These are phyloP conservation scores for Misopates orontium DNA, from an alignment of 257 asterid species.

Conservation along the genomic window DNA sequence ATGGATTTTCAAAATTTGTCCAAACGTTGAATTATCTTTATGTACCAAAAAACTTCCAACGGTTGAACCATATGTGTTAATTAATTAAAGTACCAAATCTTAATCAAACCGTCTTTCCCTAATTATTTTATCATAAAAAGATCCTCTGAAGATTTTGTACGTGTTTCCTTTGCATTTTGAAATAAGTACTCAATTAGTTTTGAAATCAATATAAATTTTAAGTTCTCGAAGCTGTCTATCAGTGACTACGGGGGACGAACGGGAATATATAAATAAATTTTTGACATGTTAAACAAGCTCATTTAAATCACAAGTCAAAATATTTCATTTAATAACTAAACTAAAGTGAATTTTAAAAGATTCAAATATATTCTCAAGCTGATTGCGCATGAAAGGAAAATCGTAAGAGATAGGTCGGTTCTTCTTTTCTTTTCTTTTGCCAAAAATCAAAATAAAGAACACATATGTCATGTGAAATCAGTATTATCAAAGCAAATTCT, in stretches of 20 bases:
- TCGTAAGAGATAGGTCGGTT: background rate
- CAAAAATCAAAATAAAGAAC: too few relatives aligned
- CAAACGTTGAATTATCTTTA: constrained; percentile 22
- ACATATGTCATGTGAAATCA: constrained; percentile 13
- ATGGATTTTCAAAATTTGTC: constrained; percentile 19
- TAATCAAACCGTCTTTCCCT: background rate
- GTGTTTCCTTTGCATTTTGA: constrained; percentile 35
- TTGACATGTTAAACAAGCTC: background rate
- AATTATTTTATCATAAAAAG: constrained; percentile 25
- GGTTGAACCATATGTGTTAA: constrained; percentile 15
- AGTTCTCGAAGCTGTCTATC: background rate
- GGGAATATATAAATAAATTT: too few relatives aligned
- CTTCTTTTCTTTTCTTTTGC: too few relatives aligned
- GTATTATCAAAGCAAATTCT: background rate
- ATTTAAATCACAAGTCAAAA: background rate
- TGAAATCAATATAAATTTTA: background rate
- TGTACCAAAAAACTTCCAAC: constrained; percentile 23
- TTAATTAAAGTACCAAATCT: constrained; percentile 27
- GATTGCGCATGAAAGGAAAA: background rate
- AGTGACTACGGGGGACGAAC: too few relatives aligned
- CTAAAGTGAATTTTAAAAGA: background rate
- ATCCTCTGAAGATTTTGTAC: constrained; percentile 40
- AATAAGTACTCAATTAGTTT: background rate
- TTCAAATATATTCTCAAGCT: background rate
- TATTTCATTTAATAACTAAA: background rate